These are phyloP conservation scores for Solanum raphanifolium DNA, from an alignment of 257 asterid species.

Conservation along the genomic window DNA sequence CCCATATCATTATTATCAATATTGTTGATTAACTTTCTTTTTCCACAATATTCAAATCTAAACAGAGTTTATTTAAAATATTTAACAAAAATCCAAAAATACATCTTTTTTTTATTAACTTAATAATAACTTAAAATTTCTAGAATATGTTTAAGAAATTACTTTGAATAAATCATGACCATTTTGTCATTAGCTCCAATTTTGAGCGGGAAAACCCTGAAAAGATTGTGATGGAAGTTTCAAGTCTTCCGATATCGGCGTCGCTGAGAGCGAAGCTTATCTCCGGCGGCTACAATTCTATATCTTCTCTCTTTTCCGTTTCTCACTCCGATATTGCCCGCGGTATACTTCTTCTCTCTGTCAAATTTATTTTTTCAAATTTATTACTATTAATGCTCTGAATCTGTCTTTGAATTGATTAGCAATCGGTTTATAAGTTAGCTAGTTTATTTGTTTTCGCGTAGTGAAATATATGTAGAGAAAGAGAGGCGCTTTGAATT, in stretches of 20 bases:
- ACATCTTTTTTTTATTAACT: neutral
- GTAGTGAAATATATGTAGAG: neutral
- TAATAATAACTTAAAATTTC: neutral
- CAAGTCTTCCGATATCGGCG: conserved; percentile 66
- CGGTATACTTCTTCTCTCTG: conserved; percentile 22
- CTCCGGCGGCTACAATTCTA: conserved; percentile 63
- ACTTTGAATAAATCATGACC: neutral
- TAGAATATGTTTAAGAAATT: neutral
- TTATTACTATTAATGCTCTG: neutral
- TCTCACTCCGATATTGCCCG: conserved; percentile 41
- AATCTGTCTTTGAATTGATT: neutral
- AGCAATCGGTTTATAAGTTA: neutral
- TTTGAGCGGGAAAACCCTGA: neutral
- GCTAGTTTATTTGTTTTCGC: neutral
- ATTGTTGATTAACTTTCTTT: too few species aligned
- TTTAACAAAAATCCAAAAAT: neutral
- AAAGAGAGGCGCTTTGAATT: neutral
- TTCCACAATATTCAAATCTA: neutral
- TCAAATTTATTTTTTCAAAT: neutral
- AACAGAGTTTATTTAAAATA: neutral
- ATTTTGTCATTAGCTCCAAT: neutral
- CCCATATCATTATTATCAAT: too few species aligned
- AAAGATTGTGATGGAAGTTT: conserved; percentile 41
- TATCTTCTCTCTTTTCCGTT: conserved; percentile 46
- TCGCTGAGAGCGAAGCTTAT: conserved; percentile 67